A percentile compares a stretch with the other conserved stretches of the same genome.
These are phyloP conservation scores for Moringa oleifera DNA, from an alignment of 345 rosid genomes.

Conservation along the genomic window DNA sequence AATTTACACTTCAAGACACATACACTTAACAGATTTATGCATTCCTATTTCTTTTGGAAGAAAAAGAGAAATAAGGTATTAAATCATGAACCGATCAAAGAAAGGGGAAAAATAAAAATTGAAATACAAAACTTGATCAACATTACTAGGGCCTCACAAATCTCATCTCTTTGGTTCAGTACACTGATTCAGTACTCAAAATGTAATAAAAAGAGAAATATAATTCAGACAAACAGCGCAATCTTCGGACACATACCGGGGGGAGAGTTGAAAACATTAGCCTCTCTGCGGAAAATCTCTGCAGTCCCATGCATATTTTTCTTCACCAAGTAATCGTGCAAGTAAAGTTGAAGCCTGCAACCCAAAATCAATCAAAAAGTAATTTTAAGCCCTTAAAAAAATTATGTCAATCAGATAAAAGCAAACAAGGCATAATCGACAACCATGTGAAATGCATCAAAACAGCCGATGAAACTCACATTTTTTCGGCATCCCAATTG, in stretches of 20 bases:
- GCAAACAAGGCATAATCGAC: neutral
- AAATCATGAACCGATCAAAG: no score
- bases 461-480: conserved; percentile 4
- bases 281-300: conserved; percentile 24
- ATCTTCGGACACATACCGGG: conserved; percentile 28
- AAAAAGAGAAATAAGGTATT: neutral
- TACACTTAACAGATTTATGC: no score
- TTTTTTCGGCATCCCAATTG: conserved; percentile 11
- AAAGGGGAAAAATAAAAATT: no score
- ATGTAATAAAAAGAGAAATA: no score
- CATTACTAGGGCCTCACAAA: no score
- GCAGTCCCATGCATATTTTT: conserved; percentile 28
- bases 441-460: neutral
- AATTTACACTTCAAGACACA: neutral
- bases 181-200: no score
- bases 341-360: conserved; percentile 28
- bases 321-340: conserved; percentile 37
- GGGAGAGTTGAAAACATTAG: conserved; percentile 15
- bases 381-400: neutral
- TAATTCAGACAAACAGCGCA: no score
- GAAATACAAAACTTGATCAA: neutral
- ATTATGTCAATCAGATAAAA: neutral
- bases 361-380: conserved; percentile 10
- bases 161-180: no score
- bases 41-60: neutral